Evolutionary conservation across 2,329 filamentous ascomycete genomes (phyloP), one percentile per base, ranked within the genome.

Genomic region (Colletotrichum gigasporum): DNA sequence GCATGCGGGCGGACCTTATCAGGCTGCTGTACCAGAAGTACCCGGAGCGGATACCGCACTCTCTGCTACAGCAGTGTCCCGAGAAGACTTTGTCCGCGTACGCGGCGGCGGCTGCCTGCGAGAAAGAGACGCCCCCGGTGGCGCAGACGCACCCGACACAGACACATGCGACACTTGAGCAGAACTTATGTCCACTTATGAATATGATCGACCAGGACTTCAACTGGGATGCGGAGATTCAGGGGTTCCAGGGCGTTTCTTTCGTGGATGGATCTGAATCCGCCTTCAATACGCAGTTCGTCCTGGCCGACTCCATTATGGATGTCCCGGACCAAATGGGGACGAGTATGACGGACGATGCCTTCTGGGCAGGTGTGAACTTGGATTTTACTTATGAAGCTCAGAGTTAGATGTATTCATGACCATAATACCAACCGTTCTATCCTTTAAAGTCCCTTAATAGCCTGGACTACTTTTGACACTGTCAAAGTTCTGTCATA

Each of bases 211-310:
- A 30, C 14, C 34, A 42, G n/a, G 57, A 55, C 6, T 48, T 54
- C n/a, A 26, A 14, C 24, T 64, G 48, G 61, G 28, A 54, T 14
- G 61, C 18, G 4, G 41, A 8, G 12, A 44, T 16, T 2, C 42
- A 50, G 30, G 35, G 11, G n/a, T 18, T 39, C 4, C 34, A 41
- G 42, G 44, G 34, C 10, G 30, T 22, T 4, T 30, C 20, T 37
- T 48, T 50, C 18, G 32, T 14, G 7, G 48, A 59, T 9, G 35
- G 41, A 3, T 55, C 48, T 0, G 62, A 62, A 20, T 42, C 62
- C 11, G 62, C 58, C n/a, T 65, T 44, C n/a, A 65, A 65, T 2
- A 61, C 56, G 22, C 56, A 65, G 14, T 65, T 65, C 7, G 62
- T 56, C 7, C 22, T 65, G 9, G 56, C 62, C 1, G 56, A 65